Percentiles rank a stretch among this genome's conserved stretches.
Conservation (phyloP, 2,329 filamentous ascomycete species). For the Ceratocystis colombiana region DNA sequence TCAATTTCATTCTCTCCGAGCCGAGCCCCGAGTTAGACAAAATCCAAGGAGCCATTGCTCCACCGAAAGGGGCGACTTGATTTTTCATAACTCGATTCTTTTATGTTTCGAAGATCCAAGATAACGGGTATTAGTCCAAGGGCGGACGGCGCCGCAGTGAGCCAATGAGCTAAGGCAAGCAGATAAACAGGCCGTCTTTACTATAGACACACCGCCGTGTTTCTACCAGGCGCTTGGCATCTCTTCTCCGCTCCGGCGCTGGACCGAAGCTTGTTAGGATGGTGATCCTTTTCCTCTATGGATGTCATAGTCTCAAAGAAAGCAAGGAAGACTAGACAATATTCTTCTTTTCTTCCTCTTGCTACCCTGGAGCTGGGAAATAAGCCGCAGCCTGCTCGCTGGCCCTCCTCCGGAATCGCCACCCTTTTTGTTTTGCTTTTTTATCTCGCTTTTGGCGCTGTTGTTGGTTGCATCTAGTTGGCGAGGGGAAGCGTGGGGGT, state of each 20-base stretch:
- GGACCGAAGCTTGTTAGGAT: neutral
- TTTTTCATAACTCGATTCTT: slow-evolving; percentile 19
- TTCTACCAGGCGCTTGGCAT: neutral
- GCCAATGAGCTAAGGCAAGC: neutral
- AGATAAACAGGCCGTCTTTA: neutral
- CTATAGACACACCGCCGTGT: neutral
- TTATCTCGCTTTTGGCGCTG: too few relatives aligned
- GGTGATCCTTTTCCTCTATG: neutral
- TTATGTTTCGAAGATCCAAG: slow-evolving; percentile 6
- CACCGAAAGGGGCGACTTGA: neutral
- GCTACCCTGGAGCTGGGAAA: neutral
- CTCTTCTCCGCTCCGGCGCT: neutral
- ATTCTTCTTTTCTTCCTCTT: neutral
- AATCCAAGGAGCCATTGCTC: neutral
- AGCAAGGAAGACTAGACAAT: neutral
- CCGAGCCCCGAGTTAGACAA: slow-evolving; percentile 9
- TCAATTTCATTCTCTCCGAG: slow-evolving; percentile 1
- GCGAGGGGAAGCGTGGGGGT: neutral
- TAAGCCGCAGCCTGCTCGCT: neutral
- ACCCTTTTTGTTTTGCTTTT: too few relatives aligned
- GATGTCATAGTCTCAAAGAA: neutral
- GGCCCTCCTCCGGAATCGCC: slow-evolving; percentile 6
- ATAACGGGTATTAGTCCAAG: neutral
- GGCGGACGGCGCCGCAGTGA: neutral
- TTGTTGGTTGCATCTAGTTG: neutral